A percentile compares a stretch with the other conserved stretches of the same genome.
phyloP scores from a whole-genome alignment of 176 grass and related monocot species.

The Aegilops umbellulata region DNA sequence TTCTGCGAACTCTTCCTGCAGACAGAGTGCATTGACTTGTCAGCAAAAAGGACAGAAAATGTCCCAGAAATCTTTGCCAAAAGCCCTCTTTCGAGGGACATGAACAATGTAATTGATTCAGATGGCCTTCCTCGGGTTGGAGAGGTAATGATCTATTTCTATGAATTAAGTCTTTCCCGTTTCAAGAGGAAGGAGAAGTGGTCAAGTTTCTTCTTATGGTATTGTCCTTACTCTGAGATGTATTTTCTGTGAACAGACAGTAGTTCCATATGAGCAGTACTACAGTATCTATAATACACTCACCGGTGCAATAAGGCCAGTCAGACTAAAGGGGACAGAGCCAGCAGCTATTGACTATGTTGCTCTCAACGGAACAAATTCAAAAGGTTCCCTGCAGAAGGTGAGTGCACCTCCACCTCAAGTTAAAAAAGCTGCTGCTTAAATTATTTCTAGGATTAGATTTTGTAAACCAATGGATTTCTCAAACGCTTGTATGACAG shows the following conservation, averaged over 20 bases:
- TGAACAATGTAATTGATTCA: conserved; percentile 49
- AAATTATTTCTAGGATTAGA: not conserved
- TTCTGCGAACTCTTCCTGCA: conserved; percentile 38
- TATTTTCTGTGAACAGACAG: conserved; percentile 55
- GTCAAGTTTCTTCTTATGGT: conserved; percentile 3
- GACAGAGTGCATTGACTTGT: conserved; percentile 87
- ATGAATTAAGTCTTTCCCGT: conserved; percentile 14
- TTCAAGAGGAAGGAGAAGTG: not conserved
- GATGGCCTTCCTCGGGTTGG: conserved; percentile 94
- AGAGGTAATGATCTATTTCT: conserved; percentile 49
- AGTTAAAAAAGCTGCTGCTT: conserved; percentile 2
- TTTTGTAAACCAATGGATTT: conserved; percentile 9
- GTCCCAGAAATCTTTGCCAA: conserved; percentile 68
- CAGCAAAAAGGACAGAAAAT: conserved; percentile 53
- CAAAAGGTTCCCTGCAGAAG: conserved; percentile 71
- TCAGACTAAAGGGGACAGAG: conserved; percentile 73
- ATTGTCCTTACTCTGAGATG: conserved; percentile 9
- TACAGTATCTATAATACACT: conserved; percentile 87
- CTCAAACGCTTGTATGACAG: not conserved
- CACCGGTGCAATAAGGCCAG: conserved; percentile 50
- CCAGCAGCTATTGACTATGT: conserved; percentile 78
- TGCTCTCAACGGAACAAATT: conserved; percentile 66
- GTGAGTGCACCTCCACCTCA: conserved; percentile 33
- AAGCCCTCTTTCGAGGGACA: conserved; percentile 55
- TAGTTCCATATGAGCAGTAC: conserved; percentile 65